Conservation (phyloP, 2,329 filamentous ascomycete genomes). For the Colletotrichum sp. region DNA sequence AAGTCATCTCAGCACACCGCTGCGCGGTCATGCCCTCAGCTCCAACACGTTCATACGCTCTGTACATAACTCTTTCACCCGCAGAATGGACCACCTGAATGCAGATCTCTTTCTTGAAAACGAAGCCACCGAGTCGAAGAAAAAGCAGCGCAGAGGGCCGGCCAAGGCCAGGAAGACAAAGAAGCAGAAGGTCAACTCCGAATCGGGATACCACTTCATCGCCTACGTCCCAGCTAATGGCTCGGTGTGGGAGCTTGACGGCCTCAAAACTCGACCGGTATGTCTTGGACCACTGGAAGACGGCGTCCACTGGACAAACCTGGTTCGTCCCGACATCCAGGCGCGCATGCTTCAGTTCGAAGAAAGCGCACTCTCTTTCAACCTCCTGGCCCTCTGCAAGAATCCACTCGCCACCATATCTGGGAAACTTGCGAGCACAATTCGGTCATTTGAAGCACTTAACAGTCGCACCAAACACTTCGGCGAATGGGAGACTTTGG, state of each 20-base stretch:
- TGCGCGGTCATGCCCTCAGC: conserved; percentile 78
- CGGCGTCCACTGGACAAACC: conserved; percentile 65
- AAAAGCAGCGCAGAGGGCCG: conserved; percentile 37
- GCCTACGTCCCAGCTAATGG: conserved; percentile 82
- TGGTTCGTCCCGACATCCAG: conserved; percentile 69
- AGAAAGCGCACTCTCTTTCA: conserved; percentile 74
- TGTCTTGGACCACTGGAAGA: conserved; percentile 55
- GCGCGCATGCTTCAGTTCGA: conserved; percentile 71
- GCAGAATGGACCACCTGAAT: conserved; percentile 77
- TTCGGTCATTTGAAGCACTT: conserved; percentile 44
- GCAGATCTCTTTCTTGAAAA: conserved; percentile 70
- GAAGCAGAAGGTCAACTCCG: conserved; percentile 49
- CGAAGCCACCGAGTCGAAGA: conserved; percentile 48
- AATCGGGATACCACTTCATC: conserved; percentile 85
- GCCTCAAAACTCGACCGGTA: conserved; percentile 74
- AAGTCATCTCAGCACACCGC: conserved; percentile 67
- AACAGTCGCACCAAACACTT: conserved; percentile 39
- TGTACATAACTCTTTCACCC: conserved; percentile 87
- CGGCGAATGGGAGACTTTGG: not conserved
- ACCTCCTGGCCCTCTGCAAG: conserved; percentile 75
- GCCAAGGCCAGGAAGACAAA: conserved; percentile 41
- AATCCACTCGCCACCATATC: conserved; percentile 62
- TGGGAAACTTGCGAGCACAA: conserved; percentile 48
- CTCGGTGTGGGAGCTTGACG: conserved; percentile 87
- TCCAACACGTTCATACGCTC: conserved; percentile 77